A percentile compares a stretch with the other conserved stretches of the same genome.
Evolutionary conservation across 805 yeast genomes (phyloP).

Genomic region (Suhomyces emberorum): DNA sequence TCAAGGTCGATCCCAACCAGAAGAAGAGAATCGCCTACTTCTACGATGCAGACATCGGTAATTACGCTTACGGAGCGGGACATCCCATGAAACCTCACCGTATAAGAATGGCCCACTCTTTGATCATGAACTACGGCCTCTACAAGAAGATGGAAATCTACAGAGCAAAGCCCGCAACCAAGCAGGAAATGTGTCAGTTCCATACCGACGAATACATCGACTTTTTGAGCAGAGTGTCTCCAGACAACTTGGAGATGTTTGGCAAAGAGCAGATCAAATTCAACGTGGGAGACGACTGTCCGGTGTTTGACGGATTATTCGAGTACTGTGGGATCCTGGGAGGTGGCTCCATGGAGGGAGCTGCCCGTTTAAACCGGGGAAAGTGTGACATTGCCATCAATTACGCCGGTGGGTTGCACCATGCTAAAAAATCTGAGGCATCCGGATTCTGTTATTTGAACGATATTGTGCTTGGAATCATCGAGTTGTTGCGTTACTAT

Average conservation of each 20-base stretch:
- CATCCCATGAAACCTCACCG: constrained; percentile 30
- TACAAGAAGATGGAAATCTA: constrained; percentile 28
- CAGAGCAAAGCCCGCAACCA: constrained; percentile 27
- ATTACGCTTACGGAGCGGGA: constrained; percentile 29
- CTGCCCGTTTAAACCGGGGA: constrained; percentile 25
- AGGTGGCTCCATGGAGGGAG: constrained; percentile 29
- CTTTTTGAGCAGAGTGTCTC: constrained; percentile 21
- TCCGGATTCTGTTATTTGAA: constrained; percentile 26
- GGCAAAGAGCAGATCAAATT: constrained; percentile 25
- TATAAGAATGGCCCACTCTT: constrained; percentile 28
- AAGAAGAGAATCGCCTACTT: constrained; percentile 26
- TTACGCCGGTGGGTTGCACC: constrained; percentile 28
- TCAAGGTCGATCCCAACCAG: constrained; percentile 23
- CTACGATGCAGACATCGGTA: constrained; percentile 28
- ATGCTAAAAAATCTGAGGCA: constrained; percentile 26
- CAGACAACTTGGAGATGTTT: constrained; percentile 24
- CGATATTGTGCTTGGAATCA: constrained; percentile 25
- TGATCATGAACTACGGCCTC: constrained; percentile 28
- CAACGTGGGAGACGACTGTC: constrained; percentile 26
- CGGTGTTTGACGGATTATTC: constrained; percentile 25
- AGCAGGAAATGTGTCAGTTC: constrained; percentile 25
- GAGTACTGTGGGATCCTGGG: constrained; percentile 25
- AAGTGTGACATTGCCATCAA: constrained; percentile 26
- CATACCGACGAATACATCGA: constrained; percentile 19
- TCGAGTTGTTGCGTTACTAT: constrained; percentile 24